Base-by-base conservation (phyloP, 345 rosid species). In the Eucalyptus lansdowneana region DNA sequence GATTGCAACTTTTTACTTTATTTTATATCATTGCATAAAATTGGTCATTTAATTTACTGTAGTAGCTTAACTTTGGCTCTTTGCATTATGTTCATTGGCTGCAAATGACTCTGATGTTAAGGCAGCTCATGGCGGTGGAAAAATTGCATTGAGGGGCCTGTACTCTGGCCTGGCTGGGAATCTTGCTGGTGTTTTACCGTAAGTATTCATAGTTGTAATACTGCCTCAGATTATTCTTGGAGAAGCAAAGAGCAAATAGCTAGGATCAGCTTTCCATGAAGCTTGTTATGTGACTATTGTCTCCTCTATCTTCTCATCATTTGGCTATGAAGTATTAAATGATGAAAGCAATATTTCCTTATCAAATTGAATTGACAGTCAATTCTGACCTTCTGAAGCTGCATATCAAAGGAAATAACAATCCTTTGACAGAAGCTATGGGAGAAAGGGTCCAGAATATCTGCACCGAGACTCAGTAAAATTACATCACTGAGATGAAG, bases 121-220 rank as follows among this genome's bases (percentile, higher is more conserved):
- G 96, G 98, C 94, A 86, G 98, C 94, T 90, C 94, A 86, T 67
- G 96, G 94, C 50, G 96, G 98, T 89, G 97, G 98, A 50, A 90
- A 95, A 92, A 92, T 96, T 47, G 44, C 90, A 88, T 93, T 93
- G 91, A 95, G 93, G 87, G 98, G 98, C 81, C 93, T 97, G 50
- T 97, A 97, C 90, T 93, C 99, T 92, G 98, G 99, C 91, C 91
- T 97, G 91, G 96, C 92, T 89, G 98, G 97, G 90, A 97, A 97
- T 92, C 94, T 97, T 93, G 96, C 92, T 89, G 98, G 98, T 87
- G 97, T 92, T 53, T 93, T 96, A 89, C 98, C 98, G 99, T 97
- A 93, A 94, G 98, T 94, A 89, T 67, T 87, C 31, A 81, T 67
- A 88, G 87, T 91, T 80, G 67, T 72, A 25, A 76, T 40, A 21